Evolutionary conservation across 1,284 basidiomycete species (phyloP).

Genomic region (Coniferiporia sulphurascens): DNA sequence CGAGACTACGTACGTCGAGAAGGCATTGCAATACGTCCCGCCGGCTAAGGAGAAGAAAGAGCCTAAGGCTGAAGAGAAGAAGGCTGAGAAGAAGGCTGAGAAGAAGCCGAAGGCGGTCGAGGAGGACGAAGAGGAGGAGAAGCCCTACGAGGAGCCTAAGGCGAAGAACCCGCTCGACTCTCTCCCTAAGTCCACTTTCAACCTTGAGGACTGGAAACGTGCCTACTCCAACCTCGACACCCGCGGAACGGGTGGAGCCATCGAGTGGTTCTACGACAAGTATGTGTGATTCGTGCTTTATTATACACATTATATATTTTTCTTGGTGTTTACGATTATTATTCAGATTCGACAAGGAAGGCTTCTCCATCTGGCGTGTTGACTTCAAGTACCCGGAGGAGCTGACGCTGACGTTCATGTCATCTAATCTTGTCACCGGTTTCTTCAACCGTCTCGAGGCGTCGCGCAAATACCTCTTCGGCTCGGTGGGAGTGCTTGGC

Average conservation of each 20-base stretch:
- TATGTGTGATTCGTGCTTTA: conserved; percentile 33
- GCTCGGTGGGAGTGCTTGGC: conserved; percentile 89
- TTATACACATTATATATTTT: conserved; percentile 11
- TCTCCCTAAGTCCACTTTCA: conserved; percentile 88
- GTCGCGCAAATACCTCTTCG: conserved; percentile 94
- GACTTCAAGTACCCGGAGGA: conserved; percentile 98
- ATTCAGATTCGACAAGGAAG: conserved; percentile 80
- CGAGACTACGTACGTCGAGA: conserved; percentile 60
- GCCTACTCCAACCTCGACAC: conserved; percentile 98
- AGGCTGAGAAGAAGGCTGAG: conserved; percentile 57
- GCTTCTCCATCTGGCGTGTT: conserved; percentile 89
- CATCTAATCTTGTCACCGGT: conserved; percentile 83
- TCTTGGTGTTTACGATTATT: conserved; percentile 22
- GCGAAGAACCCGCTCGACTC: conserved; percentile 92
- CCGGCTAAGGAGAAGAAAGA: conserved; percentile 72
- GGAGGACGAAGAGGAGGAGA: conserved; percentile 65
- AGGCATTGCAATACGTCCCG: conserved; percentile 66
- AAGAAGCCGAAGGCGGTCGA: conserved; percentile 61
- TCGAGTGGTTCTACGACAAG: conserved; percentile 92
- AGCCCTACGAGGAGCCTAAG: conserved; percentile 64
- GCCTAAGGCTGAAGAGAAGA: conserved; percentile 45
- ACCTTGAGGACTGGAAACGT: conserved; percentile 98
- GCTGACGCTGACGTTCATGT: conserved; percentile 92
- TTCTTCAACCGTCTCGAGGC: conserved; percentile 97
- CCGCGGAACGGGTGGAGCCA: conserved; percentile 62